A percentile compares a stretch with the other conserved stretches of the same genome.
Evolutionary conservation across 78 protist genomes (phyloP).

Genomic region (Dictyostelium intermedium): DNA sequence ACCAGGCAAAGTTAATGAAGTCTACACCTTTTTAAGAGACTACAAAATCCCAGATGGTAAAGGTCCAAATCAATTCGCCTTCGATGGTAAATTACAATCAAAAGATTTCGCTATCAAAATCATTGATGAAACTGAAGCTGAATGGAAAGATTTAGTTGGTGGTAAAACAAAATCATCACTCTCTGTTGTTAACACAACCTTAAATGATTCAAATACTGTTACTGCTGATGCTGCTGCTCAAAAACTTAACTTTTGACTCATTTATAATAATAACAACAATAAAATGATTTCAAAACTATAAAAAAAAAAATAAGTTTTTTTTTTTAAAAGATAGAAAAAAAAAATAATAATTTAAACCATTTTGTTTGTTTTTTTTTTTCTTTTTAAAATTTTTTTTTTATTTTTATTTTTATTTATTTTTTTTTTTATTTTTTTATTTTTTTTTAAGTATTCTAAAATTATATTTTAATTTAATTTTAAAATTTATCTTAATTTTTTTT

Average conservation of each 20-base stretch:
- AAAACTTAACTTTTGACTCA: slow-evolving; percentile 38
- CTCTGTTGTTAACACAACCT: background rate
- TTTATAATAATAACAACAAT: background rate
- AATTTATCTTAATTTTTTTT: background rate
- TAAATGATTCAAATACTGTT: background rate
- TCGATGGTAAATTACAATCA: slow-evolving; percentile 79
- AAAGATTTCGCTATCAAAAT: slow-evolving; percentile 64
- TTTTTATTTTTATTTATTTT: background rate
- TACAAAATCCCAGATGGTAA: slow-evolving; percentile 97
- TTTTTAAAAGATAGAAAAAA: no score
- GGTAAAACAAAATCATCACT: slow-evolving; percentile 26
- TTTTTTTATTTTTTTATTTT: background rate
- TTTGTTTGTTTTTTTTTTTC: no score
- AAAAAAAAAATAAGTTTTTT: background rate
- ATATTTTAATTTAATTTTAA: background rate
- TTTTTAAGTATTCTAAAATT: background rate
- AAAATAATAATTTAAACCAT: background rate
- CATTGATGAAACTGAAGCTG: slow-evolving; percentile 73
- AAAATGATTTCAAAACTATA: background rate
- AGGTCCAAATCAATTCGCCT: slow-evolving; percentile 94
- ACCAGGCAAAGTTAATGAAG: slow-evolving; percentile 86
- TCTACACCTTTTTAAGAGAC: slow-evolving; percentile 89
- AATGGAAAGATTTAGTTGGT: slow-evolving; percentile 70
- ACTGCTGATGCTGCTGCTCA: background rate
- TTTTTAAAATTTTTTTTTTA: background rate